Evolutionary conservation across 2,329 filamentous ascomycete genomes (phyloP).

Genomic region (Pseudovirgaria hyperparasitica): DNA sequence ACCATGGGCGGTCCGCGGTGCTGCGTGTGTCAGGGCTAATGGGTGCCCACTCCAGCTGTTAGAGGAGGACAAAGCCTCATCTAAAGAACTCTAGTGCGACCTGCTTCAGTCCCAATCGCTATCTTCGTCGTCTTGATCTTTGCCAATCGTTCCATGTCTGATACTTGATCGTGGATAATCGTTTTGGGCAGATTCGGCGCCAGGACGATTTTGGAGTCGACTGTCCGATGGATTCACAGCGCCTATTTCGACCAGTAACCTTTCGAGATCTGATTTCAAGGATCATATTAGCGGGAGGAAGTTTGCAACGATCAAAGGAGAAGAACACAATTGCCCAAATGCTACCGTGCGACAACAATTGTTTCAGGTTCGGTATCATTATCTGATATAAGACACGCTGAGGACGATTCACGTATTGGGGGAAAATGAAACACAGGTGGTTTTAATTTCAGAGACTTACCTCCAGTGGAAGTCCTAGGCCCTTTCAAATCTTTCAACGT

Average conservation of each 20-base stretch:
- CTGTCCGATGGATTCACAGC: conserved; percentile 69
- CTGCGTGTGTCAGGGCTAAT: no score
- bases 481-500: conserved; percentile 72
- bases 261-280: conserved; percentile 55
- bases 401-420: not conserved
- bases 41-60: no score
- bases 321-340: conserved; percentile 1
- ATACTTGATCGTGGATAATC: conserved; percentile 39
- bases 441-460: conserved; percentile 7
- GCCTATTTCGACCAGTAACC: conserved; percentile 67
- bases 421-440: not conserved
- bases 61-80: no score
- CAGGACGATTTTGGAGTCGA: conserved; percentile 49
- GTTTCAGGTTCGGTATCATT: not conserved
- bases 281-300: conserved; percentile 5
- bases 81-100: no score
- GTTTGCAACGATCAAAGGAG: not conserved
- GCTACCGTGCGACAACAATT: not conserved
- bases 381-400: not conserved
- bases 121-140: conserved; percentile 36
- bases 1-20: no score
- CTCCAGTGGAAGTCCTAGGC: conserved; percentile 13
- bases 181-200: conserved; percentile 43
- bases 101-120: conserved; percentile 50
- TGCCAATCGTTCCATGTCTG: conserved; percentile 29